Conservation (phyloP, 495 filamentous ascomycete species). For the Xylaria grammica region DNA sequence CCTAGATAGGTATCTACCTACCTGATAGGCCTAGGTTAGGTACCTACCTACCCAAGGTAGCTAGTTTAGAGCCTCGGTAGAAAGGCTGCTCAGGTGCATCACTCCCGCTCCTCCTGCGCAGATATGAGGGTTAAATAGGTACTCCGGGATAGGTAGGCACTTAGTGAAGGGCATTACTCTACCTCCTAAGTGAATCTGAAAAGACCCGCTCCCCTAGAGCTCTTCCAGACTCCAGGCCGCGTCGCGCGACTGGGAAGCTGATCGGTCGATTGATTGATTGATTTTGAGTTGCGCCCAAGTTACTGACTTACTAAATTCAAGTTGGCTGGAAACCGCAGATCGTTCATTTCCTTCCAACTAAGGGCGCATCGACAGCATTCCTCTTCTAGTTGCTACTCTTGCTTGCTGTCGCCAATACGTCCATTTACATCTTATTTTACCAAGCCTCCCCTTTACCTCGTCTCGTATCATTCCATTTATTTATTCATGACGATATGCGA, state of each 20-base stretch:
- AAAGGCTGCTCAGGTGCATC: too few relatives aligned
- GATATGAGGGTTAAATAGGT: too few relatives aligned
- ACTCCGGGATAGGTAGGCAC: too few relatives aligned
- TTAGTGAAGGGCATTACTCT: too few relatives aligned
- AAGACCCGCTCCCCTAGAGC: conserved; percentile 23
- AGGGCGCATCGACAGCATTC: conserved; percentile 5
- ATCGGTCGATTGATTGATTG: background rate
- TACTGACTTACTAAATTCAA: background rate
- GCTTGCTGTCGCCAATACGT: background rate
- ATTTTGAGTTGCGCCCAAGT: conserved; percentile 22
- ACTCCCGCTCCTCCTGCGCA: too few relatives aligned
- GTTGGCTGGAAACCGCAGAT: conserved; percentile 1
- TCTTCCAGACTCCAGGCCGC: conserved; percentile 36
- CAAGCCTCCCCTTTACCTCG: background rate
- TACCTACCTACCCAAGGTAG: too few relatives aligned
- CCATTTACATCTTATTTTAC: background rate
- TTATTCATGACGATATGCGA: conserved; percentile 36
- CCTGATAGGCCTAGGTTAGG: too few relatives aligned
- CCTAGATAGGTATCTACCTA: too few relatives aligned
- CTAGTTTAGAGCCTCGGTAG: too few relatives aligned
- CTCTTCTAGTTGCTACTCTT: background rate
- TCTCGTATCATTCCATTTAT: background rate
- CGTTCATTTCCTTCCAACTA: conserved; percentile 14
- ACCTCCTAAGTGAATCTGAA: background rate
- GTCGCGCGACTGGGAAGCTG: conserved; percentile 35